Percentiles rank a stretch among this genome's conserved stretches.
Evolutionary conservation across 805 yeast genomes (phyloP).

Genomic region (Pichia heedii): DNA sequence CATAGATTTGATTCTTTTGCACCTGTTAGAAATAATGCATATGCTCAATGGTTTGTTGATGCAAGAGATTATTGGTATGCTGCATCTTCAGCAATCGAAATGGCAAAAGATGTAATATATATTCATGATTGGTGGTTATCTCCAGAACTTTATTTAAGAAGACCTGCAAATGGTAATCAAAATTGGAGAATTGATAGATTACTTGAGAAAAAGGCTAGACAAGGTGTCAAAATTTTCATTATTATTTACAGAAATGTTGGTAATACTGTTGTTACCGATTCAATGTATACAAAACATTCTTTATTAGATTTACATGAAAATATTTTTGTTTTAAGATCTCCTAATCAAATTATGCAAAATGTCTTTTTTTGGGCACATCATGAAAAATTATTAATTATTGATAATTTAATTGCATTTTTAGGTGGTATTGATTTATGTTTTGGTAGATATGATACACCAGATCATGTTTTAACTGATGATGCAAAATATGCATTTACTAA

Average conservation of each 20-base stretch:
- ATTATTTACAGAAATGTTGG: conserved; percentile 93
- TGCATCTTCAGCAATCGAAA: conserved; percentile 78
- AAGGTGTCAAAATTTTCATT: conserved; percentile 89
- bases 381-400: conserved; percentile 82
- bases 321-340: conserved; percentile 85
- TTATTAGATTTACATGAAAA: conserved; percentile 77
- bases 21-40: conserved; percentile 76
- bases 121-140: conserved; percentile 99
- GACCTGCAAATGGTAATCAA: conserved; percentile 95
- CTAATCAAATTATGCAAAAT: conserved; percentile 87
- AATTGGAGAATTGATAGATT: conserved; percentile 87
- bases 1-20: conserved; percentile 88
- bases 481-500: conserved; percentile 24
- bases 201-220: conserved; percentile 80
- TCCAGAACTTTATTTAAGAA: conserved; percentile 84
- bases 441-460: conserved; percentile 95
- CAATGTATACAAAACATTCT: conserved; percentile 90
- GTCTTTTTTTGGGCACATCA: conserved; percentile 99
- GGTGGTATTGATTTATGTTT: conserved; percentile 96
- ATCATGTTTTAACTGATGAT: conserved; percentile 84
- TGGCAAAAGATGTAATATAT: conserved; percentile 88
- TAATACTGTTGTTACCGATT: conserved; percentile 85
- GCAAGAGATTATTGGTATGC: conserved; percentile 94
- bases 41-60: conserved; percentile 96
- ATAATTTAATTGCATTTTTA: conserved; percentile 77